Percentiles rank a stretch among this genome's conserved stretches.
These are phyloP conservation scores for Yamagishiella unicocca DNA, from an alignment of 139 green algal species.

Conservation along the genomic window DNA sequence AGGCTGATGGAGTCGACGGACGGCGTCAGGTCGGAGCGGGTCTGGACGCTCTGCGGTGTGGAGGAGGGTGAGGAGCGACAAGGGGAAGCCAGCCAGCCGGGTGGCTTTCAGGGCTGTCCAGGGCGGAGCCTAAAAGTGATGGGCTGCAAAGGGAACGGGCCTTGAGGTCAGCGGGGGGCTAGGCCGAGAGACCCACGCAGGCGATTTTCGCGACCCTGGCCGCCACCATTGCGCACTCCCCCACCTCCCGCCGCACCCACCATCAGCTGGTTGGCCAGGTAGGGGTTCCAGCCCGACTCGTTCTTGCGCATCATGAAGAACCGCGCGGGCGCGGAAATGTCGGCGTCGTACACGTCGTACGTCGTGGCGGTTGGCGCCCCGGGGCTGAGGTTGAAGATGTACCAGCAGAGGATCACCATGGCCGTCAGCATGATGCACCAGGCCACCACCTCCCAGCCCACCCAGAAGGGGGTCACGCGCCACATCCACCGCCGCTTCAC, in stretches of 20 bases:
- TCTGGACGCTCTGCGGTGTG: not conserved
- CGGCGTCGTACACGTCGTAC: slow-evolving; percentile 60
- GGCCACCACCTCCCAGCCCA: slow-evolving; percentile 46
- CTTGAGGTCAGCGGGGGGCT: no score
- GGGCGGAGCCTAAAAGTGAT: no score
- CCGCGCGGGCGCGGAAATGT: slow-evolving; percentile 24
- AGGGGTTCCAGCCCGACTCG: slow-evolving; percentile 35
- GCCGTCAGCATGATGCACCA: slow-evolving; percentile 33
- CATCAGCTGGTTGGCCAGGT: slow-evolving; percentile 27
- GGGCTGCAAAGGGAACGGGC: no score
- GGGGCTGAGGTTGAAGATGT: slow-evolving; percentile 52
- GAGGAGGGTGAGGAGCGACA: not conserved
- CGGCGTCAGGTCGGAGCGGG: not conserved
- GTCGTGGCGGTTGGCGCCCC: slow-evolving; percentile 18
- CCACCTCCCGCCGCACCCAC: not conserved
- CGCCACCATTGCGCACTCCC: no score
- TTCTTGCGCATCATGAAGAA: slow-evolving; percentile 47
- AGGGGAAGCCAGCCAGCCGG: no score
- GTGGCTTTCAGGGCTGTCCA: no score
- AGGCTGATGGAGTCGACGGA: slow-evolving; percentile 1
- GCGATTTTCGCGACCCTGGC: no score
- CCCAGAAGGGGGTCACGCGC: slow-evolving; percentile 49
- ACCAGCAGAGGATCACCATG: slow-evolving; percentile 43
- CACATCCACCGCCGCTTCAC: slow-evolving; percentile 38
- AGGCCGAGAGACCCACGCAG: no score